Conservation (phyloP, 2,329 filamentous ascomycete genomes). For the Nigrograna mackinnonii region DNA sequence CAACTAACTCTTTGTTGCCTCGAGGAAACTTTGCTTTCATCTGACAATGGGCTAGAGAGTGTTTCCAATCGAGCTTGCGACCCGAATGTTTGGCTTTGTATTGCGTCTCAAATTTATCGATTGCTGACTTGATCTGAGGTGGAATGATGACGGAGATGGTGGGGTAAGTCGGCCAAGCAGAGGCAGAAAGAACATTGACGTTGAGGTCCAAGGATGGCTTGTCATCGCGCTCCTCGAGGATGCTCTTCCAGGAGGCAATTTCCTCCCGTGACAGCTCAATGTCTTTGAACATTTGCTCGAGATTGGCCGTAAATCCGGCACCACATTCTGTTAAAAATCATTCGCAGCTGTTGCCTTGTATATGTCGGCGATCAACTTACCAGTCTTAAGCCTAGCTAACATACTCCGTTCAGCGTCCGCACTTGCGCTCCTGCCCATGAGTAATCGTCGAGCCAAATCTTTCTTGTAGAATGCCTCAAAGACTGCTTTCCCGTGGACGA, state of each 20-base stretch:
- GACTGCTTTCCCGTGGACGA: constrained; percentile 95
- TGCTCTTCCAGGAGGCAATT: constrained; percentile 81
- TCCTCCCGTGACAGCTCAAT: constrained; percentile 92
- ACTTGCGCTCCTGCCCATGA: constrained; percentile 91
- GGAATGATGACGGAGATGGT: constrained; percentile 78
- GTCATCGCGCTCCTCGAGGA: constrained; percentile 64
- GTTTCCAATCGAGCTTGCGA: constrained; percentile 86
- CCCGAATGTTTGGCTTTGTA: constrained; percentile 92
- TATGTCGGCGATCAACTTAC: constrained; percentile 43
- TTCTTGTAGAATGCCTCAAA: constrained; percentile 99
- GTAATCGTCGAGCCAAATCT: constrained; percentile 82
- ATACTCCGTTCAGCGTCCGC: constrained; percentile 96
- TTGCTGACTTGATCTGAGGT: constrained; percentile 71
- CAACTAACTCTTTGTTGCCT: constrained; percentile 83
- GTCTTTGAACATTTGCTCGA: constrained; percentile 99
- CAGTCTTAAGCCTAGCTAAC: constrained; percentile 83
- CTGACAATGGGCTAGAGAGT: constrained; percentile 87
- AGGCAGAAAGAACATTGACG: constrained; percentile 87
- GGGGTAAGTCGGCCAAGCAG: constrained; percentile 91
- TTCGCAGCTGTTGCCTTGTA: no score
- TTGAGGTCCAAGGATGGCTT: constrained; percentile 68
- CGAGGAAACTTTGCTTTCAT: constrained; percentile 79
- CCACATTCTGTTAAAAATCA: constrained; percentile 90
- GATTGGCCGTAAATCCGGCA: constrained; percentile 90
- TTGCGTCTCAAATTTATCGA: constrained; percentile 79